Percentiles rank a stretch among this genome's conserved stretches.
These are phyloP conservation scores for Fremontodendron californicum DNA, from an alignment of 345 rosid genomes.

Conservation along the genomic window DNA sequence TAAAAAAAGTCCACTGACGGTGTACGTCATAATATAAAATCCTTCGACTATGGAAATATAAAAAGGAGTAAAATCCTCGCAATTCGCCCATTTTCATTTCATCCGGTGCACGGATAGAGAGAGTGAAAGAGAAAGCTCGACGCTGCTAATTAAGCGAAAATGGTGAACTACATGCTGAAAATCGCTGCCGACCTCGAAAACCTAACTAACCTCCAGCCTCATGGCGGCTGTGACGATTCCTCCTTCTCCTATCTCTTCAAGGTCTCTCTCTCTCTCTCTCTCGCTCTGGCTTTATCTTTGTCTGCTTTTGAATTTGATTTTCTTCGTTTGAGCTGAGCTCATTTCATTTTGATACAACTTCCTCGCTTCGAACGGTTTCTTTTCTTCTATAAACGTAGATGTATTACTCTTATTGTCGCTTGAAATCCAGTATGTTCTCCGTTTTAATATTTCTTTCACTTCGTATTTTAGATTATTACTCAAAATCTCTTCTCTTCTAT, in stretches of 20 bases:
- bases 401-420: neutral
- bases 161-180: slow-evolving; percentile 83
- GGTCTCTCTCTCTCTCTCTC: slow-evolving; percentile 34
- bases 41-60: neutral
- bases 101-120: neutral
- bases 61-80: neutral
- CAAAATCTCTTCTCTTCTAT: neutral
- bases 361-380: neutral
- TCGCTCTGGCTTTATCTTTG: too few species aligned
- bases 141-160: slow-evolving; percentile 21
- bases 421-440: neutral
- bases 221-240: slow-evolving; percentile 77
- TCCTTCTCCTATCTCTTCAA: slow-evolving; percentile 78
- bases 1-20: too few species aligned
- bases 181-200: slow-evolving; percentile 79
- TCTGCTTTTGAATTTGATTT: neutral
- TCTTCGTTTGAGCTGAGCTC: neutral
- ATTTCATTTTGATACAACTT: neutral
- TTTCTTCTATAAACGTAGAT: neutral
- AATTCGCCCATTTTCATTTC: neutral
- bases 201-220: slow-evolving; percentile 71
- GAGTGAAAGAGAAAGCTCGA: slow-evolving; percentile 3
- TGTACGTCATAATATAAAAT: too few species aligned
- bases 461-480: neutral
- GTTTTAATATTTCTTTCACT: neutral